Base-by-base conservation (phyloP, 2,329 filamentous ascomycete genomes). In the Aspergillus sp. region DNA sequence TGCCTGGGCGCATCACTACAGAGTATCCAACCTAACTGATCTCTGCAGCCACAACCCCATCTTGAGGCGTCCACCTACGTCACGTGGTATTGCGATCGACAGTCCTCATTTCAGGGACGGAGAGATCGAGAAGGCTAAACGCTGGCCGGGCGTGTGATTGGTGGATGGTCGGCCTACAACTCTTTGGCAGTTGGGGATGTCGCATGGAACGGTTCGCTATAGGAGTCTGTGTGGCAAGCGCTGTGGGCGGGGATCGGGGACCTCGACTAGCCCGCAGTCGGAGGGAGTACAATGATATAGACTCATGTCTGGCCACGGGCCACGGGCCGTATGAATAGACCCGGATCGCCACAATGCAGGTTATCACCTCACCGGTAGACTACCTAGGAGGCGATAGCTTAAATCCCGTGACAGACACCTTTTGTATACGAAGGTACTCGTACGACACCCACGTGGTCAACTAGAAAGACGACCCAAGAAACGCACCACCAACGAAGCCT, bases 31-130 rank as follows among this genome's bases (percentile, higher is more conserved):
- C 19, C 19, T 21, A 21, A 42, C 4, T 10, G 40, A 42, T 40
- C 17, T 41, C 13, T 25, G 19, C 29, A 47, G 21, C 31, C 46
- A 48, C 34, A 40, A 38, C n/a, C 36, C 36, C 20, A 42, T 21
- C 11, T 5, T 5, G 17, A 19, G 25, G 19, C 43, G 49, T 49
- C 43, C 43, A 58, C 46, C 46, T 50, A 56, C 53, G 50, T 56
- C 56, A 58, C 54, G 50, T 54, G 54, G 49, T n/a, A 52, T 52
- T 45, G 31, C 16, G 50, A 56, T 49, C 51, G 23, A 13, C 49
- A 29, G 21, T 25, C 10, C 7, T 48, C 40, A 49, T 50, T 52
- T 54, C 29, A 47, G 17, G 49, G 47, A 40, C 41, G 36, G 49
- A 48, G 25, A 43, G 19, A 23, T 36, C 36, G 38, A 20, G 29